Percentiles rank a stretch among this genome's conserved stretches.
phyloP scores from a whole-genome alignment of 768 basidiomycete genomes.

The Hygrophorus pudorinus region DNA sequence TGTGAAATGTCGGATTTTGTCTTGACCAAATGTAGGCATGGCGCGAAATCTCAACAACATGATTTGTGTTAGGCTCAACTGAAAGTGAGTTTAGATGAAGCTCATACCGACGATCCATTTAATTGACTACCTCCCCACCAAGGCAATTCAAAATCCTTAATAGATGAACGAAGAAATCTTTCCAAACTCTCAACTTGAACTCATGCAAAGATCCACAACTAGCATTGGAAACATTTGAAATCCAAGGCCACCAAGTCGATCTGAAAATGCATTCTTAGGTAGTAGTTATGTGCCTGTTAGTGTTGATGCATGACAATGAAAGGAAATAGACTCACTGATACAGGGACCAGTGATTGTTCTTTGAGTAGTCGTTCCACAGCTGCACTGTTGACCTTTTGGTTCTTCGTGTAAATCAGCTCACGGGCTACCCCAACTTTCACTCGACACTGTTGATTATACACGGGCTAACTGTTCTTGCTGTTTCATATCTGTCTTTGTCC shows the following conservation, averaged over 20 bases:
- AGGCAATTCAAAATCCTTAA: constrained; percentile 4
- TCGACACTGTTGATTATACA: background rate
- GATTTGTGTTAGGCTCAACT: constrained; percentile 2
- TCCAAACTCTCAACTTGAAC: too few species aligned
- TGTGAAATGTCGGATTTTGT: constrained; percentile 15
- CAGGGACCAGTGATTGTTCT: background rate
- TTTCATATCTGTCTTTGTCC: background rate
- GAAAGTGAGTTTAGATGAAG: constrained; percentile 1
- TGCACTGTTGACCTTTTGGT: background rate
- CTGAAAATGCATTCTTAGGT: constrained; percentile 8
- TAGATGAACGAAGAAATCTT: constrained; percentile 2
- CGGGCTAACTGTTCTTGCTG: background rate
- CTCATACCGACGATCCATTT: constrained; percentile 1
- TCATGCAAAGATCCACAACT: too few species aligned
- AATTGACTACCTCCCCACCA: background rate
- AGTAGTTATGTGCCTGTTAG: too few species aligned
- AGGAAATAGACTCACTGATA: background rate
- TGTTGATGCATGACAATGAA: too few species aligned
- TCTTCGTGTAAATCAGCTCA: background rate
- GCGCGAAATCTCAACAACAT: constrained; percentile 3
- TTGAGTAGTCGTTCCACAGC: background rate
- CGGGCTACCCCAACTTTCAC: background rate
- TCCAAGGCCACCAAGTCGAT: constrained; percentile 3
- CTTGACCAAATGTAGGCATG: constrained; percentile 10
- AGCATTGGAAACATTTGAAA: constrained; percentile 5